Base-by-base conservation (phyloP, 2,329 filamentous ascomycete genomes). In the Fusarium avenaceum region DNA sequence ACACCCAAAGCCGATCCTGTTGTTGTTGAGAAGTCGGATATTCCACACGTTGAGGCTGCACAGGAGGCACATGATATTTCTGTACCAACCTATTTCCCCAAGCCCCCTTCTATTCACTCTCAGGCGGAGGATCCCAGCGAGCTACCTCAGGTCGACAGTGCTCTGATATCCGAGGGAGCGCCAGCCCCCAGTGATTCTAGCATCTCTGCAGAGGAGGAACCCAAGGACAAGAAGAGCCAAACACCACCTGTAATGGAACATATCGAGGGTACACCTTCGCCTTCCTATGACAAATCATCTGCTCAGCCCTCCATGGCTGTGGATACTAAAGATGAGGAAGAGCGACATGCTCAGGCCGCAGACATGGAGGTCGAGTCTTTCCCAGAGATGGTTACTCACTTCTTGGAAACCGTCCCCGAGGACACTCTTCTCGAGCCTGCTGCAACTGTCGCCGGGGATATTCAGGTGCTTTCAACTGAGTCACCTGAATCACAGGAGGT, bases 331-430 rank as follows among this genome's bases (percentile, higher is more conserved):
- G 35, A 50, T 10, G 47, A 56, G 38, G 30, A 46, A n/a, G 53
- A 44, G n/a, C 53, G 56, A 35, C 60, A 61, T 39, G 30, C n/a
- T 46, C 46, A 52, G 32, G 30, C 49, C 45, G 53, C 20, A 32
- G 60, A 69, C 15, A 6, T 26, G 14, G 40, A 57, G 6, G 32
- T 54, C 28, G 61, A 48, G 22, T 20, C 46, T 46, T 33, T 43
- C 9, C 30, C 65, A 13, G 65, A 71, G n/a, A 42, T 64, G 51
- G 38, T 56, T 44, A 28, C 51, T 14, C 40, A 59, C 35, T 35
- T 68, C 19, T 65, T 72, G 5, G 72, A 70, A 39, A 71, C 71
- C 13, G 70, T 73, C 44, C 57, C 62, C 9, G 71, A 73, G 40
- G 72, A 71, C 20, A 66, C 46, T 24, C 56, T 54, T 38, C 59